Conservation (phyloP, 164 flowering plant genomes). For the Magnolia officinalis region DNA sequence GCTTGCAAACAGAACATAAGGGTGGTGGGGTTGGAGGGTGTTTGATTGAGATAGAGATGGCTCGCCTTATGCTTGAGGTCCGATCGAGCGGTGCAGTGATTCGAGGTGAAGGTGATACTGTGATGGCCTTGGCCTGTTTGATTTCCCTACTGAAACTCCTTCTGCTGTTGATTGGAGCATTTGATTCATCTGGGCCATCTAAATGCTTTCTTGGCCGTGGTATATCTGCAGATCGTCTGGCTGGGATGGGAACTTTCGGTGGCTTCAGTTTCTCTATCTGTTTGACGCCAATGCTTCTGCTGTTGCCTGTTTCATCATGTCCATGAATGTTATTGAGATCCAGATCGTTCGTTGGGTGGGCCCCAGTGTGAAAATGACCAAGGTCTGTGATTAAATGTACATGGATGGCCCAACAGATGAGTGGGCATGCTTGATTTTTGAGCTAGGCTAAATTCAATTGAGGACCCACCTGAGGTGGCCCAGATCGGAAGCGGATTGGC, state of each 20-base stretch:
- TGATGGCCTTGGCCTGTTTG: not conserved
- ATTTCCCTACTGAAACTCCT: constrained; percentile 4
- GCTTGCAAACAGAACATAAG: constrained; percentile 36
- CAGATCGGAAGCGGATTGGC: too few species aligned
- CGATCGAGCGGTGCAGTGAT: constrained; percentile 9
- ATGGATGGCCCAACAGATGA: too few species aligned
- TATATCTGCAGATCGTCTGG: constrained; percentile 26
- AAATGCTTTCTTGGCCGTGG: constrained; percentile 7
- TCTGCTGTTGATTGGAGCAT: not conserved
- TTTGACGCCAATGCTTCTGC: not conserved
- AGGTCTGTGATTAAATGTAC: too few species aligned
- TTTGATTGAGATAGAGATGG: constrained; percentile 30
- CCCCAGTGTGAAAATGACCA: too few species aligned
- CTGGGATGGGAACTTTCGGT: constrained; percentile 13
- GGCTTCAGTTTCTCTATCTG: not conserved
- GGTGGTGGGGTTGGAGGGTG: constrained; percentile 37
- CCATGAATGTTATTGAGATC: not conserved
- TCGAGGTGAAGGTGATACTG: not conserved
- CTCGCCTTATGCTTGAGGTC: constrained; percentile 32
- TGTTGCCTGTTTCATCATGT: constrained; percentile 6
- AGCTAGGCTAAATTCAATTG: too few species aligned
- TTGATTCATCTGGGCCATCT: not conserved
- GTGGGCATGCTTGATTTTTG: too few species aligned
- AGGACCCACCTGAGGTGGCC: too few species aligned
- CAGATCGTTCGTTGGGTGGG: too few species aligned